A percentile compares a stretch with the other conserved stretches of the same genome.
phyloP scores from a whole-genome alignment of 148 eudicot genomes.

The Camellia sinensis region DNA sequence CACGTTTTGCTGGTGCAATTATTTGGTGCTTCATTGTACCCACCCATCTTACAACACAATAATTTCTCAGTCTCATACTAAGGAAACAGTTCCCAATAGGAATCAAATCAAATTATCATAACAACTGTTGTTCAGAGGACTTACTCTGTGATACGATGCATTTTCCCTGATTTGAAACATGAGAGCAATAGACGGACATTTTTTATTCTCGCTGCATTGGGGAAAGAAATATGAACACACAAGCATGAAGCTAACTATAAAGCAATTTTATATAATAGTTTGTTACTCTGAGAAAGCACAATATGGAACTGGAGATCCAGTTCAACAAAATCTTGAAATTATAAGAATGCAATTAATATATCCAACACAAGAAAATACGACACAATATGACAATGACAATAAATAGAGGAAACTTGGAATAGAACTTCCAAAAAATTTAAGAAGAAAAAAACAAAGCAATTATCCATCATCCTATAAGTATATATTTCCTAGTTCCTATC shows the following conservation, averaged over 20 bases:
- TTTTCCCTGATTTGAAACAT: slow-evolving; percentile 83
- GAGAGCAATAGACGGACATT: slow-evolving; percentile 76
- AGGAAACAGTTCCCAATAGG: not conserved
- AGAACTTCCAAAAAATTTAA: not conserved
- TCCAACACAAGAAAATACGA: not conserved
- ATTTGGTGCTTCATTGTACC: slow-evolving; percentile 54
- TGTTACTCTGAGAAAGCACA: not conserved
- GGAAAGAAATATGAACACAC: not conserved
- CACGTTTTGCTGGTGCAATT: slow-evolving; percentile 63
- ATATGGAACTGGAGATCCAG: not conserved
- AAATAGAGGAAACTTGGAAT: not conserved
- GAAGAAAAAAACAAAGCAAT: not conserved
- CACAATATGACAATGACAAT: not conserved
- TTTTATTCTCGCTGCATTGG: slow-evolving; percentile 48
- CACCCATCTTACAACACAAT: slow-evolving; percentile 59
- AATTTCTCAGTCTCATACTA: not conserved
- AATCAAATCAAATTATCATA: not conserved
- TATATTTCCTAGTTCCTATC: not conserved
- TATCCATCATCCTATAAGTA: not conserved
- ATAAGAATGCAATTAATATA: not conserved
- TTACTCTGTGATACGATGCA: slow-evolving; percentile 71
- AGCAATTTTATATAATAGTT: not conserved
- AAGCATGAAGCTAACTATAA: not conserved
- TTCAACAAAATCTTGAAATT: not conserved
- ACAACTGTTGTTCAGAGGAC: not conserved